Evolutionary conservation across 2,329 filamentous ascomycete genomes (phyloP).

Genomic region (Raffaelea arxii): DNA sequence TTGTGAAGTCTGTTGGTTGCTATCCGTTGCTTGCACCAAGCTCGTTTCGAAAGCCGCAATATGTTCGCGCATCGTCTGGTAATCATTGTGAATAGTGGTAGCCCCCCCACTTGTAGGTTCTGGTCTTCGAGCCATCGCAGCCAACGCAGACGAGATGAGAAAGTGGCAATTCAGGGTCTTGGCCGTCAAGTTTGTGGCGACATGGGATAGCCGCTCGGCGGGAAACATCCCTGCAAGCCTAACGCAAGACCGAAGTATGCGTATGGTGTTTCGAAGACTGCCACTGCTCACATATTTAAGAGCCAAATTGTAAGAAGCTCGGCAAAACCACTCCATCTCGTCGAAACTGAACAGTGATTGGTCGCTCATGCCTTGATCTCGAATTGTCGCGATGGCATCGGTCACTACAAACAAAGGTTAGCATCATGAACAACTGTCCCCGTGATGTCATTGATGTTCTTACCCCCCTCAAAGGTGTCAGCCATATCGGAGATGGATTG

Average conservation of each 20-base stretch:
- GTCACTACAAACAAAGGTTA: no score
- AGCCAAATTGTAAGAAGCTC: constrained; percentile 70
- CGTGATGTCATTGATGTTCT: constrained; percentile 5
- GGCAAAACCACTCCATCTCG: constrained; percentile 78
- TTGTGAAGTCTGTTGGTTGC: constrained; percentile 40
- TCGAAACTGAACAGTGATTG: constrained; percentile 45
- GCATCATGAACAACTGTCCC: constrained; percentile 6
- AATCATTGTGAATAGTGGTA: constrained; percentile 44
- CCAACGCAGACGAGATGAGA: constrained; percentile 42
- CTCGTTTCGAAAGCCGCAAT: constrained; percentile 45
- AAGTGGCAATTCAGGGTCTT: constrained; percentile 64
- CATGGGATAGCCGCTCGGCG: constrained; percentile 28
- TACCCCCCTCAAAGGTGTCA: constrained; percentile 35
- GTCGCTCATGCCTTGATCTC: constrained; percentile 26
- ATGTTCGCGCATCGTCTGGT: constrained; percentile 50
- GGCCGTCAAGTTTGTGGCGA: constrained; percentile 34
- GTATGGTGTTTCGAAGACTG: constrained; percentile 40
- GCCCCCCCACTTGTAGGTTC: constrained; percentile 34
- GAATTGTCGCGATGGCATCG: constrained; percentile 31
- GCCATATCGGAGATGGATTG: constrained; percentile 5
- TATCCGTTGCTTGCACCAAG: constrained; percentile 29
- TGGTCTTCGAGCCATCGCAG: constrained; percentile 36
- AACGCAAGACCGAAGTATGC: constrained; percentile 46
- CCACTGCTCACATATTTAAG: constrained; percentile 50
- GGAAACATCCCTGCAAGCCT: constrained; percentile 43